Conservation (phyloP, 352 stramenopile species). For the Blastocystis sp. region DNA sequence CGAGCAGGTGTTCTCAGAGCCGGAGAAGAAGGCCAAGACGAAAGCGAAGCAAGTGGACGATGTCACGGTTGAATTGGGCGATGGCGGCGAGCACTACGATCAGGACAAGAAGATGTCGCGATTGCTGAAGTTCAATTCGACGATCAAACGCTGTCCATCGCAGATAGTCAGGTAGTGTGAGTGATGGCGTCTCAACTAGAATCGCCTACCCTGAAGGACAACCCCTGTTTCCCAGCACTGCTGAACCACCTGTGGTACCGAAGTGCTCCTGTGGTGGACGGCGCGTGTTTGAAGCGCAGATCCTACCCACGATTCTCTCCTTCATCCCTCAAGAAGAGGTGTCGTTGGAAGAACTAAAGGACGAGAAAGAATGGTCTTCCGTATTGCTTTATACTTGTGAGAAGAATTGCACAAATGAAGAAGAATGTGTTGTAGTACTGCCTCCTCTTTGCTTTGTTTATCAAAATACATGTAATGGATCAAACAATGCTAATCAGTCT, state of each 20-base stretch:
- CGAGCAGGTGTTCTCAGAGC: conserved; percentile 1
- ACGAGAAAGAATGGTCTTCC: conserved; percentile 29
- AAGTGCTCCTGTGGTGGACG: background rate
- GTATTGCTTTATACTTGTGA: conserved; percentile 11
- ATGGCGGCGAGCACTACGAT: background rate
- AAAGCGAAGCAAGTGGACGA: background rate
- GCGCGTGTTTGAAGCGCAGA: conserved; percentile 25
- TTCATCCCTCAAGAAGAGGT: conserved; percentile 7
- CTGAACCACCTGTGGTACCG: background rate
- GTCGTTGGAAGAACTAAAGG: background rate
- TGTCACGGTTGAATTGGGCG: background rate
- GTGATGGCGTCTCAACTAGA: background rate
- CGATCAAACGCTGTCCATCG: background rate
- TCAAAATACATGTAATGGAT: background rate
- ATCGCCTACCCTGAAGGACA: conserved; percentile 17
- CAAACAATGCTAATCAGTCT: conserved; percentile 37
- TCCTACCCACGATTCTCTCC: conserved; percentile 25
- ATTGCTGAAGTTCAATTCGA: conserved; percentile 31
- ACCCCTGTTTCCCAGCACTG: background rate
- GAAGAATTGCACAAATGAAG: background rate
- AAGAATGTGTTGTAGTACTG: background rate
- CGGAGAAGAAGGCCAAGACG: background rate
- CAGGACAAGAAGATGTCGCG: conserved; percentile 33
- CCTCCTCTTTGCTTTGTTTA: background rate
- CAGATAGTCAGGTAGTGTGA: background rate